These are phyloP conservation scores for Komagataea norvegica DNA, from an alignment of 1,139 yeast genomes.

Conservation along the genomic window DNA sequence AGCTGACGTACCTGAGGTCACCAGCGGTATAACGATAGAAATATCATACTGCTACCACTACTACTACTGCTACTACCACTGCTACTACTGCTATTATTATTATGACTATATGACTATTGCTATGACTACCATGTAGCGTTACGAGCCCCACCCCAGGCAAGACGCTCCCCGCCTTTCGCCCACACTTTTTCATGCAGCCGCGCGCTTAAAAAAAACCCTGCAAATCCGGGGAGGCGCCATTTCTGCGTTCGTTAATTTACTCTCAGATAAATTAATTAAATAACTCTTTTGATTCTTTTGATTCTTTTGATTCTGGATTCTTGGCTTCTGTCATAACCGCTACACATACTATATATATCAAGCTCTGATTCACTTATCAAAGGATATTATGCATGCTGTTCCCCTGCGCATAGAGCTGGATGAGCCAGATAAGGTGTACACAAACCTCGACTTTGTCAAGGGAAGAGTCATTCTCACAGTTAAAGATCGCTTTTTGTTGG, in stretches of 20 bases:
- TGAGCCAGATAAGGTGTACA: constrained; percentile 1
- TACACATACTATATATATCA: neutral
- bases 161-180: neutral
- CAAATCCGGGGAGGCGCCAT: too few relatives aligned
- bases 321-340: neutral
- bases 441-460: constrained; percentile 4
- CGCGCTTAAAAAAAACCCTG: too few relatives aligned
- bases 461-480: constrained; percentile 1
- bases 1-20: neutral
- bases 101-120: neutral
- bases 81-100: too few relatives aligned
- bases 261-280: too few relatives aligned
- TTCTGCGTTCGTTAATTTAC: neutral
- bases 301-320: too few relatives aligned
- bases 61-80: too few relatives aligned
- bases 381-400: neutral
- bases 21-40: neutral
- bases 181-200: neutral
- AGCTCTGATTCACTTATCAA: neutral
- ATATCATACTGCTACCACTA: neutral
- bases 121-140: neutral
- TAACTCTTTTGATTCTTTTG: too few relatives aligned
- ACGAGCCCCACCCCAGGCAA: neutral
- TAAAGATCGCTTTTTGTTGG: neutral
- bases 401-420: neutral